Conservation (phyloP, 2,329 filamentous ascomycete genomes). For the Sclerotinia minor region DNA sequence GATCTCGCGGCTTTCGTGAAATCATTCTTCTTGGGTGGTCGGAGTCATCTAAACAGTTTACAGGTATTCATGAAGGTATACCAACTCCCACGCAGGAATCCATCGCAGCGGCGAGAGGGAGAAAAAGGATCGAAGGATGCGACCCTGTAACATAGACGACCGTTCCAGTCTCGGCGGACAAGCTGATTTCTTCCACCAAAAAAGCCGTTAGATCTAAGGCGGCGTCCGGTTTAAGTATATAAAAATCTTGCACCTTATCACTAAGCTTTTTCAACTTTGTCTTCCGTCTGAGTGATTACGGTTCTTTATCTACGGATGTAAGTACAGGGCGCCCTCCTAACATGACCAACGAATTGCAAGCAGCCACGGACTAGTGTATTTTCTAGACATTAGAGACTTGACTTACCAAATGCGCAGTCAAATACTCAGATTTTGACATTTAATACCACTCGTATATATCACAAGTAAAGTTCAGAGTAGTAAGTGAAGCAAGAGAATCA, state of each 20-base stretch:
- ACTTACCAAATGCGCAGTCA: background rate
- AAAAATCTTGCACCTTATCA: background rate
- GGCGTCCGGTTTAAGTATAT: background rate
- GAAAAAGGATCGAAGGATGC: background rate
- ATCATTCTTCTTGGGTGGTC: background rate
- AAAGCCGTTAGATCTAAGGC: background rate
- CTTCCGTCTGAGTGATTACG: too few relatives aligned
- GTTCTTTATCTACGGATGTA: background rate
- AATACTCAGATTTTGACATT: background rate
- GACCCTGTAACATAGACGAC: background rate
- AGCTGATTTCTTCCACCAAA: background rate
- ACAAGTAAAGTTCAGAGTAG: background rate
- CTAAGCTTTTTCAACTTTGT: background rate
- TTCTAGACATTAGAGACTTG: background rate
- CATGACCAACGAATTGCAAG: background rate
- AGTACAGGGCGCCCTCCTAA: background rate
- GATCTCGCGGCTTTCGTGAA: background rate
- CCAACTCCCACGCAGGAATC: too few relatives aligned
- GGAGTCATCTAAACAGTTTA: background rate
- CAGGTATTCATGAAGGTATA: too few relatives aligned
- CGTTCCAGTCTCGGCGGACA: background rate
- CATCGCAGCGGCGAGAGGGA: too few relatives aligned
- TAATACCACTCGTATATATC: background rate
- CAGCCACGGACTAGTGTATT: background rate
- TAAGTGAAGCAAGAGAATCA: background rate